Evolutionary conservation across 2,329 filamentous ascomycete genomes (phyloP).

Genomic region (Phialocephala subalpina): DNA sequence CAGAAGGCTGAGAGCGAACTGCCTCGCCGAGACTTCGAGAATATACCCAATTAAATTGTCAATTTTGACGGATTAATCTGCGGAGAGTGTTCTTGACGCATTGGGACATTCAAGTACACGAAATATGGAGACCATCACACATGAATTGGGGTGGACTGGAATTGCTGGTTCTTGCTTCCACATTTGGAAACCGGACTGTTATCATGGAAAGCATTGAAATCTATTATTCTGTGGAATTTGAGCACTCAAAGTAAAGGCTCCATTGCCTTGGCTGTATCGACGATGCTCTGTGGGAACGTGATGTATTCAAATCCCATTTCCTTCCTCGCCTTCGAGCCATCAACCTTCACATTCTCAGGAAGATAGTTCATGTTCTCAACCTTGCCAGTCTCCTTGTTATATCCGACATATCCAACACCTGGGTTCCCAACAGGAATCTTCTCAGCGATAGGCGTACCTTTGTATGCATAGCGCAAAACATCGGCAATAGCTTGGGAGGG

Average conservation of each 20-base stretch:
- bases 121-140: not conserved
- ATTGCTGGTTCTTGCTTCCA: too few relatives aligned
- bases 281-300: slow-evolving; percentile 37
- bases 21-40: not conserved
- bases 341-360: slow-evolving; percentile 33
- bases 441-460: slow-evolving; percentile 40
- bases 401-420: slow-evolving; percentile 49
- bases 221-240: not conserved
- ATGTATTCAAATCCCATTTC: slow-evolving; percentile 42
- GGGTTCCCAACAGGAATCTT: slow-evolving; percentile 49
- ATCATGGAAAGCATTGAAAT: not conserved
- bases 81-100: not conserved
- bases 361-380: slow-evolving; percentile 28
- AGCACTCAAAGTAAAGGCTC: slow-evolving; percentile 17
- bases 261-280: slow-evolving; percentile 48
- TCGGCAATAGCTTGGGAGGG: slow-evolving; percentile 50
- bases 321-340: slow-evolving; percentile 41
- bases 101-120: not conserved
- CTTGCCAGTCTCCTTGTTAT: slow-evolving; percentile 33
- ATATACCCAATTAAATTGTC: not conserved
- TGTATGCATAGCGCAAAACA: slow-evolving; percentile 49
- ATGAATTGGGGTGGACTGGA: not conserved
- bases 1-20: not conserved
- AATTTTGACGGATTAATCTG: not conserved
- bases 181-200: too few relatives aligned